Base-by-base conservation (phyloP, 2,329 filamentous ascomycete genomes). In the Lasiodiplodia theobromae region DNA sequence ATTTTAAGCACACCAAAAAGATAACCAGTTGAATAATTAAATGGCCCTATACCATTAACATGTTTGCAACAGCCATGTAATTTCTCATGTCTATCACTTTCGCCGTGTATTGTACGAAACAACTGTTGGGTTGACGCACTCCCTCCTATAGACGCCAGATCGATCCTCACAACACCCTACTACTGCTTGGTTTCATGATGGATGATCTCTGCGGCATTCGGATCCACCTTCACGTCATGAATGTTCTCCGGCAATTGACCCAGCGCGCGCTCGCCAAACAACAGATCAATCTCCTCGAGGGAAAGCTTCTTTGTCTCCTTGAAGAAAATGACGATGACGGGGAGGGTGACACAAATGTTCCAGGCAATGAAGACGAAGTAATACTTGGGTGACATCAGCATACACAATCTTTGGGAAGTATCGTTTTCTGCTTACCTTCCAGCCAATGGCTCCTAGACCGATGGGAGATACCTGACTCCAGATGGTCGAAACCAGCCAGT, bases 381-480 rank as follows among this genome's bases (percentile, higher is more conserved):
- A 70, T 85, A 88, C 71, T 66, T 34, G 6, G 31, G 23, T 18
- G 6, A 31, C 23, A 25, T 40, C 12, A 67, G 51, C 37, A n/a
- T 4, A 38, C 4, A 44, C 2, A 21, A 40, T 6, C 3, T 34
- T 5, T 40, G 2, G 8, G 4, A 18, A 40, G n/a, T n/a, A 21
- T 11, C 11, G 2, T 28, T 23, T 68, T 37, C 40, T 23, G 52
- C 69, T 14, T 38, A 66, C 64, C 52, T 80, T 83, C 81, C 85
- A 88, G 0, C 80, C 79, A 31, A 88, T 82, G 2, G 81, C 73
- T 0, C 76, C 80, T 2, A 86, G 74, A 0, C 83, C 87, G 66
- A 84, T 84, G 0, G 87, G 87, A 2, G 83, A 85, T 3, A 88
- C 83, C 72, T 90, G 87, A 8, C 83, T 84, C 81, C 86, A 89